Evolutionary conservation across 176 grass and related monocot genomes (phyloP).

Genomic region (Phyllostachys edulis): DNA sequence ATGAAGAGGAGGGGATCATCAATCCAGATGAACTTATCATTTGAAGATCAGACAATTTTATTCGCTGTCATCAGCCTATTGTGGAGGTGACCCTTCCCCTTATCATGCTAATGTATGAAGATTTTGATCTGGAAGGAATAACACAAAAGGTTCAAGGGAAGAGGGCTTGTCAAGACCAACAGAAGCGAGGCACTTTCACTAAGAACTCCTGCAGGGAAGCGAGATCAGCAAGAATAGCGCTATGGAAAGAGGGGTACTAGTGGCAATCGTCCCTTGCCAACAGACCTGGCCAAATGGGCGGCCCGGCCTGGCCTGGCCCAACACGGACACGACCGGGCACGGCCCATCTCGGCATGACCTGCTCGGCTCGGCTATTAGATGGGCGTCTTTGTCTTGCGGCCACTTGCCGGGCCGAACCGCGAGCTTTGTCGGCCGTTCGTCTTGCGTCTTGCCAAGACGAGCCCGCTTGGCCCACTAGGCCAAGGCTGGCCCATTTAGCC

Average conservation of each 20-base stretch:
- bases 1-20: background rate
- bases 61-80: conserved; percentile 4
- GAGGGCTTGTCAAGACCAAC: background rate
- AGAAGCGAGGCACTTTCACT: background rate
- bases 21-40: background rate
- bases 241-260: background rate
- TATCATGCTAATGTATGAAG: background rate
- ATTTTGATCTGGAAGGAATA: background rate
- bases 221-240: background rate
- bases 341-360: no score
- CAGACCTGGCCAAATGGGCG: no score
- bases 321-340: no score
- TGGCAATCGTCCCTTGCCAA: background rate
- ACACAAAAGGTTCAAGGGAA: background rate
- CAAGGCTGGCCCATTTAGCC: no score
- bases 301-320: no score
- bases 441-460: no score
- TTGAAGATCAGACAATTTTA: background rate
- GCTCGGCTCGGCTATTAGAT: no score
- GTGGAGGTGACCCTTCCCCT: background rate
- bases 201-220: conserved; percentile 14
- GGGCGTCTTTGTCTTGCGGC: no score
- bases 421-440: no score
- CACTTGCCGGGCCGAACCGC: no score
- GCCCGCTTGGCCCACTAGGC: no score